phyloP scores from a whole-genome alignment of 345 rosid species.

The Citrus mangshanensis region DNA sequence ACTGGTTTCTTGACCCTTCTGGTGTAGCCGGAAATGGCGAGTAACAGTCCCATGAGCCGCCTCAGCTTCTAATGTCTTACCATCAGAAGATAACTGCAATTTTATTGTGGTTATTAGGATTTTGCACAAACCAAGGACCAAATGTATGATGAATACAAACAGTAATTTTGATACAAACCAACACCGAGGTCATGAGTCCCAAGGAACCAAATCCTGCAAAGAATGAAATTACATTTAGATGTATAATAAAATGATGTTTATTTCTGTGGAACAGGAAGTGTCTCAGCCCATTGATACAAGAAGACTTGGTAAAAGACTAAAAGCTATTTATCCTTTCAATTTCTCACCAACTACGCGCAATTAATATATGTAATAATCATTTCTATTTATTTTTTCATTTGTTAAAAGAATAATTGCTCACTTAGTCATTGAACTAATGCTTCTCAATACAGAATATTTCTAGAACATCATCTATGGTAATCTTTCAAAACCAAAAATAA shows the following conservation, averaged over 20 bases:
- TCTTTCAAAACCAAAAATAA: background rate
- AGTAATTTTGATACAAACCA: constrained; percentile 51
- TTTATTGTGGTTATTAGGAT: constrained; percentile 7
- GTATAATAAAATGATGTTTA: background rate
- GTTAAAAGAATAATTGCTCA: background rate
- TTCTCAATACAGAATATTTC: background rate
- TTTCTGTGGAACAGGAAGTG: background rate
- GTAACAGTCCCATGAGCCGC: constrained; percentile 99
- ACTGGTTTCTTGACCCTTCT: constrained; percentile 96
- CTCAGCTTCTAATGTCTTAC: constrained; percentile 92
- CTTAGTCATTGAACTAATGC: background rate
- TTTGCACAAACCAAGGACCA: background rate
- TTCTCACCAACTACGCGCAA: background rate
- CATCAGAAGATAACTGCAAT: constrained; percentile 85
- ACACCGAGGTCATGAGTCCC: constrained; percentile 94
- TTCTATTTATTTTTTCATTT: background rate
- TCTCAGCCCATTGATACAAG: background rate
- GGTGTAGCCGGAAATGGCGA: constrained; percentile 83
- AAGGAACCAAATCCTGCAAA: constrained; percentile 91
- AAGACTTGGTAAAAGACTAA: background rate
- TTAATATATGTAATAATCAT: background rate
- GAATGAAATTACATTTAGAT: constrained; percentile 11
- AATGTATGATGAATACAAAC: background rate
- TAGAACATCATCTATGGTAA: background rate
- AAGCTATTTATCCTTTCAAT: background rate